These are phyloP conservation scores for Pythium rhizo-oryzae DNA, from an alignment of 352 stramenopile genomes.

Conservation along the genomic window DNA sequence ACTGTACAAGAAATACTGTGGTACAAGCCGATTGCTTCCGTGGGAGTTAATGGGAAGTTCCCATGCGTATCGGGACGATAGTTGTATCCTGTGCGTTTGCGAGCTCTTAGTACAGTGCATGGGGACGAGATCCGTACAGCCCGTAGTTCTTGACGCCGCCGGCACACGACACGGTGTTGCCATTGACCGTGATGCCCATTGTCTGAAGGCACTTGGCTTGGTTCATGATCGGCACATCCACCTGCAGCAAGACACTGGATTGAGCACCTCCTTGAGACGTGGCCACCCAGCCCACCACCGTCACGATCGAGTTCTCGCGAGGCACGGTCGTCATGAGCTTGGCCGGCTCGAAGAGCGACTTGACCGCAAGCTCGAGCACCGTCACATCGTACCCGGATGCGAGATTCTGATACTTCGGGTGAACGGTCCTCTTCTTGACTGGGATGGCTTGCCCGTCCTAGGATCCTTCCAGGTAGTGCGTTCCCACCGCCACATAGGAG, in stretches of 20 bases:
- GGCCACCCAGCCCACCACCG: slow-evolving; percentile 30
- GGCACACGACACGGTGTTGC: slow-evolving; percentile 54
- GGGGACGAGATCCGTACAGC: slow-evolving; percentile 46
- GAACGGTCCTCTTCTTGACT: slow-evolving; percentile 1
- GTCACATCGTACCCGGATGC: slow-evolving; percentile 57
- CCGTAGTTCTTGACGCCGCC: slow-evolving; percentile 36
- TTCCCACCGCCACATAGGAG: slow-evolving; percentile 52
- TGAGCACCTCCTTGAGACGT: slow-evolving; percentile 33
- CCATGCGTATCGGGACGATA: too few relatives aligned
- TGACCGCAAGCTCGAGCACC: slow-evolving; percentile 38
- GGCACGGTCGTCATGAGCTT: slow-evolving; percentile 3
- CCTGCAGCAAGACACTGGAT: slow-evolving; percentile 36
- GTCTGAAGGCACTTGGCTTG: slow-evolving; percentile 39
- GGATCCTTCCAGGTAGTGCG: slow-evolving; percentile 53
- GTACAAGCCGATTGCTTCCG: too few relatives aligned
- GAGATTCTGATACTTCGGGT: slow-evolving; percentile 24
- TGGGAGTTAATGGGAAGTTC: too few relatives aligned
- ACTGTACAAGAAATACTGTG: too few relatives aligned
- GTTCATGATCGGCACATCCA: slow-evolving; percentile 43
- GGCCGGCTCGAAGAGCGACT: slow-evolving; percentile 5
- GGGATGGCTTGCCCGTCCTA: slow-evolving; percentile 29
- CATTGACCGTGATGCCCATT: slow-evolving; percentile 15
- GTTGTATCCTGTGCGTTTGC: too few relatives aligned
- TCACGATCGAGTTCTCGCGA: slow-evolving; percentile 1
- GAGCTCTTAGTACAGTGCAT: too few relatives aligned